Conservation (phyloP, 1,139 yeast species). For the Geotrichum citri-aurantii region DNA sequence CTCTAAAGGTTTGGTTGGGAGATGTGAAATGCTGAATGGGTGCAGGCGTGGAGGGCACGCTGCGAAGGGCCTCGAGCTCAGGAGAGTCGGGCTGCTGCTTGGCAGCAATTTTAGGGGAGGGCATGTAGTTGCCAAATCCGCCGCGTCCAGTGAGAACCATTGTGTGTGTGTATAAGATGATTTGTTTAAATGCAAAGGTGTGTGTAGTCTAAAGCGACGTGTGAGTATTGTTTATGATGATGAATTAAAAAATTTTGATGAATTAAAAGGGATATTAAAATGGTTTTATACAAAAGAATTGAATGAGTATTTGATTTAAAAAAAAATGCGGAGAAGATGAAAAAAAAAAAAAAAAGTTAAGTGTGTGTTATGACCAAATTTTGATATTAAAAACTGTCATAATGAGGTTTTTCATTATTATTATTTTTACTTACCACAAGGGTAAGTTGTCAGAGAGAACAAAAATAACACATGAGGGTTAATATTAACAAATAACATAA, state of each 20-base stretch:
- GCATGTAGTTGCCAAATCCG: constrained; percentile 32
- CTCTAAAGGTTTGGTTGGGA: constrained; percentile 34
- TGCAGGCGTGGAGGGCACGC: constrained; percentile 32
- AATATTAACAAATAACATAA: no score
- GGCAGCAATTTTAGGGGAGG: constrained; percentile 18
- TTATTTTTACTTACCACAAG: no score
- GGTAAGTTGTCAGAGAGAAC: no score
- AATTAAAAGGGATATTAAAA: not conserved
- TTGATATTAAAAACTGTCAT: no score
- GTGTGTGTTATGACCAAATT: not conserved
- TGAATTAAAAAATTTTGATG: not conserved
- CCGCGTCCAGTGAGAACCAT: constrained; percentile 36
- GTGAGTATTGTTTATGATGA: not conserved
- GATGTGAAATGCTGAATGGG: constrained; percentile 36
- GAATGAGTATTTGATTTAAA: not conserved
- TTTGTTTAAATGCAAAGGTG: not conserved
- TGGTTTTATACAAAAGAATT: not conserved
- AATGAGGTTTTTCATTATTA: no score
- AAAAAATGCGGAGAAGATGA: not conserved
- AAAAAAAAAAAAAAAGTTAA: not conserved
- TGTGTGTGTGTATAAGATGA: constrained; percentile 9
- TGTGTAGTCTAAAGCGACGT: not conserved
- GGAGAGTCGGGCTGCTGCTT: constrained; percentile 16
- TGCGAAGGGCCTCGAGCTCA: constrained; percentile 14
- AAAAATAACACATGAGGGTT: no score